These are phyloP conservation scores for Fusarium nisikadoi DNA, from an alignment of 2,329 filamentous ascomycete species.

Conservation along the genomic window DNA sequence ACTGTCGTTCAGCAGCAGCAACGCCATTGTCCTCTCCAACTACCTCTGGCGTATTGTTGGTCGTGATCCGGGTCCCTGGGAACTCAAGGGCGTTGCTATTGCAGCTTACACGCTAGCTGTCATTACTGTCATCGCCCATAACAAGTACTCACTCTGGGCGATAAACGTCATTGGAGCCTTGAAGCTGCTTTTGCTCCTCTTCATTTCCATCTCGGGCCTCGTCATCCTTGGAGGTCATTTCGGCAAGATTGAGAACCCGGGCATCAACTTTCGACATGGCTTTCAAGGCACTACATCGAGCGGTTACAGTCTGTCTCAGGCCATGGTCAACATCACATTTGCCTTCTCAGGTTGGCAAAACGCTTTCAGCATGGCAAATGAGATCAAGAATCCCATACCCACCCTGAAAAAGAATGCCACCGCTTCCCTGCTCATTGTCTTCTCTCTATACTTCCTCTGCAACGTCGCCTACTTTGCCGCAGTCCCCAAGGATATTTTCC, in stretches of 20 bases:
- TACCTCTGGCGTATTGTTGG: slow-evolving; percentile 71
- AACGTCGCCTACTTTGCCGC: slow-evolving; percentile 71
- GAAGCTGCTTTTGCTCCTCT: slow-evolving; percentile 70
- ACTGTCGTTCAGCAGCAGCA: slow-evolving; percentile 73
- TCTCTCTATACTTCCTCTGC: slow-evolving; percentile 67
- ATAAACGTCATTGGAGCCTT: slow-evolving; percentile 67
- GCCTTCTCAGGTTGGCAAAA: slow-evolving; percentile 68
- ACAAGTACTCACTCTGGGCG: slow-evolving; percentile 65
- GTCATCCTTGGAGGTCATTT: slow-evolving; percentile 63
- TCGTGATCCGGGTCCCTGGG: slow-evolving; percentile 64
- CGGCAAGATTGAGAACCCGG: slow-evolving; percentile 45
- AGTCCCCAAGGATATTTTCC: slow-evolving; percentile 63
- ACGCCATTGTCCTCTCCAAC: slow-evolving; percentile 68
- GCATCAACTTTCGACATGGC: slow-evolving; percentile 50
- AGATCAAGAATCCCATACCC: slow-evolving; percentile 69
- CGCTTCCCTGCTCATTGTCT: slow-evolving; percentile 58
- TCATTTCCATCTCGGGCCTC: slow-evolving; percentile 69
- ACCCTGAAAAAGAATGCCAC: slow-evolving; percentile 62
- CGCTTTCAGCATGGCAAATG: slow-evolving; percentile 70
- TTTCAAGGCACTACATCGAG: slow-evolving; percentile 50
- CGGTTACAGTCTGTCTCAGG: slow-evolving; percentile 54
- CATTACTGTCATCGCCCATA: slow-evolving; percentile 65
- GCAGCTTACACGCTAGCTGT: slow-evolving; percentile 70
- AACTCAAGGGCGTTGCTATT: slow-evolving; percentile 73
- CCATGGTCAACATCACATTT: slow-evolving; percentile 68